Evolutionary conservation across 805 yeast genomes (phyloP).

Genomic region (Kregervanrija fluxuum): DNA sequence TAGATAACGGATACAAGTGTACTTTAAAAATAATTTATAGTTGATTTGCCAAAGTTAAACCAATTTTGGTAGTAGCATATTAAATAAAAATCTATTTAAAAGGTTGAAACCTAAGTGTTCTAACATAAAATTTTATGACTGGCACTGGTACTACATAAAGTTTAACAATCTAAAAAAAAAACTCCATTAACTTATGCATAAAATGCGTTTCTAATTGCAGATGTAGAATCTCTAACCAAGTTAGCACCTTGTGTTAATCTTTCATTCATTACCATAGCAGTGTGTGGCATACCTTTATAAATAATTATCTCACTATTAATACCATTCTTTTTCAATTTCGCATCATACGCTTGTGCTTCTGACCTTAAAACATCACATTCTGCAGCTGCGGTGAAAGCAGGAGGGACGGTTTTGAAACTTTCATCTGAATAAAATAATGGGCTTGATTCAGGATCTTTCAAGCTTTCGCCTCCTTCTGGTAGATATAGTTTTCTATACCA

Average conservation of each 20-base stretch:
- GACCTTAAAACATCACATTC: slow-evolving; percentile 38
- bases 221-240: slow-evolving; percentile 26
- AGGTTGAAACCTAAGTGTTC: too few relatives aligned
- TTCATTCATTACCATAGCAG: slow-evolving; percentile 43
- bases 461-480: slow-evolving; percentile 32
- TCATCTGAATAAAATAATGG: slow-evolving; percentile 35
- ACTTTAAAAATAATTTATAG: too few relatives aligned
- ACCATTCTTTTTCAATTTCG: slow-evolving; percentile 32
- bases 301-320: slow-evolving; percentile 27
- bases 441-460: slow-evolving; percentile 29
- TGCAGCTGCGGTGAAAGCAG: slow-evolving; percentile 35
- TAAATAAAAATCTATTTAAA: too few relatives aligned
- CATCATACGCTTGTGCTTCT: slow-evolving; percentile 37
- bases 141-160: too few relatives aligned
- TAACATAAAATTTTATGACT: too few relatives aligned
- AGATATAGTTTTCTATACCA: slow-evolving; percentile 38
- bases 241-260: slow-evolving; percentile 29
- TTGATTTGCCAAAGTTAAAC: too few relatives aligned
- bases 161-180: too few relatives aligned
- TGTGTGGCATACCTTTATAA: slow-evolving; percentile 39
- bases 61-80: too few relatives aligned
- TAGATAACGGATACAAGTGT: too few relatives aligned
- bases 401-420: slow-evolving; percentile 33
- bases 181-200: neutral
- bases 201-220: slow-evolving; percentile 27